A percentile compares a stretch with the other conserved stretches of the same genome.
Conservation (phyloP, 225 moss, liverwort and hornwort species). For the Marchantia polymorpha region DNA sequence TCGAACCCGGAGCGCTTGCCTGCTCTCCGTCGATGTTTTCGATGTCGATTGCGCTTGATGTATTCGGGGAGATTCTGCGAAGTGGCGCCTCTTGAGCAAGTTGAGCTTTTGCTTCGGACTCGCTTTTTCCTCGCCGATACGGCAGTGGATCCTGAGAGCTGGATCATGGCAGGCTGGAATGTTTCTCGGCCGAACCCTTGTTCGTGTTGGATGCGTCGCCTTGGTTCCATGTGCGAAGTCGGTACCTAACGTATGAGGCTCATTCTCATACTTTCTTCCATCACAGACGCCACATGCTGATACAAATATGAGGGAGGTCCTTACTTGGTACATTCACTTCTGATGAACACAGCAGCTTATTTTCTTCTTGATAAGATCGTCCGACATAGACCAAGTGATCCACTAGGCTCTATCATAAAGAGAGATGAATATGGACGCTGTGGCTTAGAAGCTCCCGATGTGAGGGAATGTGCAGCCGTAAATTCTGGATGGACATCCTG, state of each 20-base stretch:
- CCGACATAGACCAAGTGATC: neutral
- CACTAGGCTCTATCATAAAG: too few relatives aligned
- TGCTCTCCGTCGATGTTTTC: neutral
- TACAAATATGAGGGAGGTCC: too few relatives aligned
- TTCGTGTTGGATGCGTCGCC: neutral
- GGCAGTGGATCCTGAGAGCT: neutral
- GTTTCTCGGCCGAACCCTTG: neutral
- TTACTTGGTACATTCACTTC: neutral
- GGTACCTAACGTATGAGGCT: neutral
- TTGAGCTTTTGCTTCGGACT: neutral
- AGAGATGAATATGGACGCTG: neutral
- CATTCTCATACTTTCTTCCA: neutral
- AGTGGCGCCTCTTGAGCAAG: neutral
- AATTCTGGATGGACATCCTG: neutral
- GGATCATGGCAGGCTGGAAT: neutral
- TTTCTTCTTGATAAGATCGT: neutral
- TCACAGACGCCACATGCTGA: neutral
- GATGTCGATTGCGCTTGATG: neutral
- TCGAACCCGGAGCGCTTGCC: neutral
- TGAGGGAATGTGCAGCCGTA: neutral
- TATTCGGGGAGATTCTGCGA: neutral
- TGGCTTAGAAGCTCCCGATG: neutral
- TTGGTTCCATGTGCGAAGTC: neutral
- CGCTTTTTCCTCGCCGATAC: neutral
- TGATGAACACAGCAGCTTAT: neutral